phyloP scores from a whole-genome alignment of 441 rosid genomes.

The Pelargonium fulgidum region DNA sequence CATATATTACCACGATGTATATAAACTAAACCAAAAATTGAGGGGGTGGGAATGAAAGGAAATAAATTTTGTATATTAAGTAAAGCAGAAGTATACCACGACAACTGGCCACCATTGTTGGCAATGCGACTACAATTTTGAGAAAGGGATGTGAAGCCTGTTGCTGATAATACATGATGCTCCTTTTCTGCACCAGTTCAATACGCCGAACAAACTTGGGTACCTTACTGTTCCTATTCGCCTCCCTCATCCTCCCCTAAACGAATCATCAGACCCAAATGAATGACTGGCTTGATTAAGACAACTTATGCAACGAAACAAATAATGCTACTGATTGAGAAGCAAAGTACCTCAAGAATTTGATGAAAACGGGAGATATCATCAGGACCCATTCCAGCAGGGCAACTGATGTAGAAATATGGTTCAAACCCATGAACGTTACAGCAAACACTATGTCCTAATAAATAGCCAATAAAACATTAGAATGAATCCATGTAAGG shows the following conservation, averaged over 20 bases:
- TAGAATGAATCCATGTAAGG: background rate
- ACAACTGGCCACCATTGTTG: conserved; percentile 86
- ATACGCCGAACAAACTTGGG: conserved; percentile 54
- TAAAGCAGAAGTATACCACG: conserved; percentile 49
- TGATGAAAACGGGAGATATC: conserved; percentile 75
- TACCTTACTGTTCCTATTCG: conserved; percentile 53
- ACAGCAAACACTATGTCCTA: conserved; percentile 96
- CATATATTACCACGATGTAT: background rate
- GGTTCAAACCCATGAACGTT: conserved; percentile 95
- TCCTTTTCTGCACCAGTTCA: conserved; percentile 69
- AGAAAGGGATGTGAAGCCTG: conserved; percentile 71
- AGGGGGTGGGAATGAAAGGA: background rate
- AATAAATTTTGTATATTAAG: background rate
- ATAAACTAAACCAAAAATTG: background rate
- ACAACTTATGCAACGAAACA: conserved; percentile 11
- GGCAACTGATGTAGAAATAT: conserved; percentile 82
- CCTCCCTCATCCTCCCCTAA: conserved; percentile 81
- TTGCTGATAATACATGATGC: conserved; percentile 91
- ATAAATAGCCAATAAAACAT: conserved; percentile 17
- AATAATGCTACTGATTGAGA: background rate
- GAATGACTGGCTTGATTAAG: conserved; percentile 8
- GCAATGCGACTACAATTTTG: conserved; percentile 87
- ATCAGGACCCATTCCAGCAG: conserved; percentile 86
- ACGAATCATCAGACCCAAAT: conserved; percentile 15
- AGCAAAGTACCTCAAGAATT: conserved; percentile 65